Evolutionary conservation across 23 red algal genomes (phyloP).

Genomic region (Gracilaria vermiculophylla): DNA sequence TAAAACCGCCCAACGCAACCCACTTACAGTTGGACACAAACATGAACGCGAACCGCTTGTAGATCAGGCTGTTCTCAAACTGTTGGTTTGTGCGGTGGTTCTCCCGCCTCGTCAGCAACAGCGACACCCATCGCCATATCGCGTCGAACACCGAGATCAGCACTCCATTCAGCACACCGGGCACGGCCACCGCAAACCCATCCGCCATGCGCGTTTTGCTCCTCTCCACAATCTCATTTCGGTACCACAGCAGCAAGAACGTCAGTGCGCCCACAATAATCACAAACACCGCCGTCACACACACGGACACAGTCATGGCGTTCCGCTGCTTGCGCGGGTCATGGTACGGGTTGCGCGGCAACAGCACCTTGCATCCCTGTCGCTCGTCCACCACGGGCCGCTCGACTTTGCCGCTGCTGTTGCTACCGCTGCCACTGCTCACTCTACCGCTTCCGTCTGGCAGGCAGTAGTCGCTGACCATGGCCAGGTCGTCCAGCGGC

Average conservation of each 20-base stretch:
- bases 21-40: slow-evolving; percentile 72
- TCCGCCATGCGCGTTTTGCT: neutral
- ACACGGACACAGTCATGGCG: neutral
- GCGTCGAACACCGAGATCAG: slow-evolving; percentile 62
- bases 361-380: neutral
- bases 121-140: slow-evolving; percentile 56
- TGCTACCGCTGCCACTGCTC: too few species aligned
- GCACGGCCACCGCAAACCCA: slow-evolving; percentile 3
- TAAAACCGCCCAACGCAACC: too few species aligned
- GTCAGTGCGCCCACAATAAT: slow-evolving; percentile 52
- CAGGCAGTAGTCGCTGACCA: neutral
- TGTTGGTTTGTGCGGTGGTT: slow-evolving; percentile 77
- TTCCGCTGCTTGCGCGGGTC: slow-evolving; percentile 45
- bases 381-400: neutral
- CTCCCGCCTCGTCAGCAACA: slow-evolving; percentile 60
- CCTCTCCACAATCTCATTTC: slow-evolving; percentile 40
- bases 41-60: slow-evolving; percentile 75
- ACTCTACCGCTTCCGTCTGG: neutral
- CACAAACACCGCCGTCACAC: slow-evolving; percentile 55
- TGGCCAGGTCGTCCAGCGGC: slow-evolving; percentile 40
- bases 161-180: slow-evolving; percentile 69
- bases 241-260: slow-evolving; percentile 66
- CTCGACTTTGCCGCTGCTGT: neutral
- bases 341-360: slow-evolving; percentile 52
- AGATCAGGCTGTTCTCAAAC: slow-evolving; percentile 71